phyloP scores from a whole-genome alignment of 352 stramenopile genomes.

The Globisporangium ultimum region DNA sequence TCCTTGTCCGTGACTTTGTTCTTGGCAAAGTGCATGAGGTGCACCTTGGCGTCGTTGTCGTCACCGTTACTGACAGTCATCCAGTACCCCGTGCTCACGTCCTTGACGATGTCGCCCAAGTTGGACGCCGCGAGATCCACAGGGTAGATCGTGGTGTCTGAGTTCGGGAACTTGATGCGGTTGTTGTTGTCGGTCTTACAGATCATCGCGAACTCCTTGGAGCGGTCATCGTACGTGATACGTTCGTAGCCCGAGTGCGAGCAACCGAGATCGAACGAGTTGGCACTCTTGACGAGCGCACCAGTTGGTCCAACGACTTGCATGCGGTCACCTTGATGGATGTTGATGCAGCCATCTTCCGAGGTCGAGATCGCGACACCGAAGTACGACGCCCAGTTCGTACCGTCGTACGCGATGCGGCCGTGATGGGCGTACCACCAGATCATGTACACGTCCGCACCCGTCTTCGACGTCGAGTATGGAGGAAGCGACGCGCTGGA shows the following conservation, averaged over 20 bases:
- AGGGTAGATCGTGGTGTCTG: slow-evolving; percentile 49
- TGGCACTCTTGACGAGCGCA: slow-evolving; percentile 29
- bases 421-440: slow-evolving; percentile 71
- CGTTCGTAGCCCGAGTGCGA: slow-evolving; percentile 62
- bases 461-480: slow-evolving; percentile 45
- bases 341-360: slow-evolving; percentile 58
- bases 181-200: slow-evolving; percentile 74
- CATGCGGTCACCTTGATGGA: slow-evolving; percentile 69
- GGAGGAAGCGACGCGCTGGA: slow-evolving; percentile 47
- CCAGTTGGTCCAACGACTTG: slow-evolving; percentile 48
- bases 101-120: slow-evolving; percentile 47
- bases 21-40: slow-evolving; percentile 57
- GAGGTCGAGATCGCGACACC: slow-evolving; percentile 52
- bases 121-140: slow-evolving; percentile 45
- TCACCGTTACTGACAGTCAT: slow-evolving; percentile 55
- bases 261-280: slow-evolving; percentile 58
- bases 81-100: slow-evolving; percentile 47
- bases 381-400: slow-evolving; percentile 65
- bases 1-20: slow-evolving; percentile 42
- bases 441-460: slow-evolving; percentile 57
- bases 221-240: slow-evolving; percentile 48
- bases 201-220: slow-evolving; percentile 41
- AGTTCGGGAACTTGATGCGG: slow-evolving; percentile 64
- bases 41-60: slow-evolving; percentile 42
- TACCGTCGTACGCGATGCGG: slow-evolving; percentile 51